A percentile compares a stretch with the other conserved stretches of the same genome.
Conservation (phyloP, 1,139 yeast species). For the Zygosaccharomyces sapae region DNA sequence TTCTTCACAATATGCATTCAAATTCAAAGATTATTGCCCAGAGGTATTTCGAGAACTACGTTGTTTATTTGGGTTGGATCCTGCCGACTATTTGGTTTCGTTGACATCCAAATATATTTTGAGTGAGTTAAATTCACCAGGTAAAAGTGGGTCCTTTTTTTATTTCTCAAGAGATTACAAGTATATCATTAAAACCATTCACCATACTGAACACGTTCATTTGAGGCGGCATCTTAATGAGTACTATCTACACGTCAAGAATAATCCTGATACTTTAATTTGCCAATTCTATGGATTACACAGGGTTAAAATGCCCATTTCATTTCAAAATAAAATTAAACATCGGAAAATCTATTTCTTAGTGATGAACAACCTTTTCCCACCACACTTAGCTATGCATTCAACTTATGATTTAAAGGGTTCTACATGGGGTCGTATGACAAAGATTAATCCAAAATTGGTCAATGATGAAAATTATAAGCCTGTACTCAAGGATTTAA, state of each 20-base stretch:
- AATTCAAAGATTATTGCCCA: constrained; percentile 94
- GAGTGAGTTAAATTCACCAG: constrained; percentile 92
- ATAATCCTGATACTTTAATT: constrained; percentile 81
- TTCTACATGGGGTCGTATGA: constrained; percentile 77
- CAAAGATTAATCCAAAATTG: constrained; percentile 33
- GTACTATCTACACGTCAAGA: constrained; percentile 75
- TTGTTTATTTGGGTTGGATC: constrained; percentile 76
- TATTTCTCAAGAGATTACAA: constrained; percentile 91
- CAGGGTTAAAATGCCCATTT: constrained; percentile 82
- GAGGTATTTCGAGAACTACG: constrained; percentile 88
- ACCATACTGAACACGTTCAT: constrained; percentile 86
- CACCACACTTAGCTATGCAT: constrained; percentile 88
- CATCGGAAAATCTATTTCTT: constrained; percentile 83
- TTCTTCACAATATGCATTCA: constrained; percentile 83
- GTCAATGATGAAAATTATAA: constrained; percentile 24
- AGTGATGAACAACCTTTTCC: constrained; percentile 96
- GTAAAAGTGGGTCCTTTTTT: constrained; percentile 94
- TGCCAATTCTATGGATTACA: constrained; percentile 96
- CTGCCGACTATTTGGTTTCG: constrained; percentile 91
- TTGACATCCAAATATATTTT: constrained; percentile 89
- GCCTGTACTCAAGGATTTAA: constrained; percentile 70
- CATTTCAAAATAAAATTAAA: constrained; percentile 42
- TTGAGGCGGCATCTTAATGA: constrained; percentile 68
- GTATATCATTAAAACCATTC: constrained; percentile 93
- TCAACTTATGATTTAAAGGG: constrained; percentile 90